Conservation (phyloP, 2,329 filamentous ascomycete genomes). For the Xylaria sp. region DNA sequence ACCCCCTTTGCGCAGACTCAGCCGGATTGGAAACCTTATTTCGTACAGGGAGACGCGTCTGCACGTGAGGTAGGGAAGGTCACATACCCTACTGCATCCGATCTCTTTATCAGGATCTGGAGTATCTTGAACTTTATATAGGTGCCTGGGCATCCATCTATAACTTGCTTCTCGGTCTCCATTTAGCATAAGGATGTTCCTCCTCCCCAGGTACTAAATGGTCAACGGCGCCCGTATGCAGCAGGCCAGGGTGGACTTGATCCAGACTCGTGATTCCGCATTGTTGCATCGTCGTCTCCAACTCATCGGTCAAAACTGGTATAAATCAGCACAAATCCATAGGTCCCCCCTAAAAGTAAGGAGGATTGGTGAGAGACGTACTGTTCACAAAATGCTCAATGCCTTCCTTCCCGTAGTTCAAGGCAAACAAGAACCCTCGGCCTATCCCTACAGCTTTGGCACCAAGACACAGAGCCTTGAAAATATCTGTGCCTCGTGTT, state of each 20-base stretch:
- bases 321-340: constrained; percentile 21
- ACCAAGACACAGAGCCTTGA: constrained; percentile 74
- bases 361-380: constrained; percentile 51
- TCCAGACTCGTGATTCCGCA: constrained; percentile 71
- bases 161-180: constrained; percentile 50
- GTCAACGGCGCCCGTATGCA: constrained; percentile 65
- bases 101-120: background rate
- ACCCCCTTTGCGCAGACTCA: background rate
- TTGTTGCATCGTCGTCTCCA: constrained; percentile 74
- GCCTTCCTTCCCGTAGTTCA: constrained; percentile 71
- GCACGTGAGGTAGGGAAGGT: background rate
- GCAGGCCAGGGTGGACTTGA: constrained; percentile 69
- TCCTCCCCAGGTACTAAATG: constrained; percentile 57
- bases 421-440: constrained; percentile 67
- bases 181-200: constrained; percentile 59
- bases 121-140: background rate
- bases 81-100: background rate
- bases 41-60: background rate
- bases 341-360: background rate
- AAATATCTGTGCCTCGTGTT: constrained; percentile 71
- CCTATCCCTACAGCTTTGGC: constrained; percentile 73
- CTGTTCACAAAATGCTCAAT: constrained; percentile 64
- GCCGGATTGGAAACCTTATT: background rate
- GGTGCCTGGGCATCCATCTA: constrained; percentile 27
- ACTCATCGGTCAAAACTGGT: constrained; percentile 66